Base-by-base conservation (phyloP, 345 rosid genomes). In the Litchi chinensis region DNA sequence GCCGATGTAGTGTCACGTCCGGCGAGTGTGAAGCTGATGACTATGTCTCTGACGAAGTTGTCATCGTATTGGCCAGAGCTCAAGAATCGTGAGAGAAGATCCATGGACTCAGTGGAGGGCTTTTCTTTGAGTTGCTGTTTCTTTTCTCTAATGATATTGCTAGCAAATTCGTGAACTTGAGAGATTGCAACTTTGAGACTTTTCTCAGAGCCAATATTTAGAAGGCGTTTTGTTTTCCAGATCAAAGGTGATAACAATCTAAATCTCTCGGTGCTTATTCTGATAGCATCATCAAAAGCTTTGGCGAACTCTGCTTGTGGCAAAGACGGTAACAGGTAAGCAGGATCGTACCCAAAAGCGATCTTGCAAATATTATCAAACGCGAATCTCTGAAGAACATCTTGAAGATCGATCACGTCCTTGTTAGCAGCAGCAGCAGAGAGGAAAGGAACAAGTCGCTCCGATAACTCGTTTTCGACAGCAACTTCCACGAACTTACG, bases 1-100 rank as follows among this genome's bases (percentile, higher is more conserved):
- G 95, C 85, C n/a, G 95, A 91, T 16, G 93, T 93, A 0, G 97
- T 81, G 84, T 93, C 97, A 7, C 90, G 80, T 66, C 95, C 94
- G 0, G 95, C 95, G 15, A 90, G 87, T 3, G 86, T 83, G 67
- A 91, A 90, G 60, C 94, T 93, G 28, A 91, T 85, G 24, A 90
- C 87, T 48, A 91, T 88, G 68, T 91, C 95, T 0, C 78, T 82
- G 74, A 88, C 73, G 76, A 89, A 72, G 70, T 40, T 79, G 81
- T 91, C 93, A 56, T 85, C 87, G 0, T 87, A 78, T 46, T 83
- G 82, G 16, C 90, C 88, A 0, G 94, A 90, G 82, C 70, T 82
- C 72, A 88, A 69, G 78, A 83, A 88, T 68, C 86, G 64, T 5
- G 88, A 85, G 13, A 88, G 69, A 6, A 88, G 83, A 78, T 88